phyloP scores from a whole-genome alignment of 768 basidiomycete genomes.

The Podaxis carcinomalis region DNA sequence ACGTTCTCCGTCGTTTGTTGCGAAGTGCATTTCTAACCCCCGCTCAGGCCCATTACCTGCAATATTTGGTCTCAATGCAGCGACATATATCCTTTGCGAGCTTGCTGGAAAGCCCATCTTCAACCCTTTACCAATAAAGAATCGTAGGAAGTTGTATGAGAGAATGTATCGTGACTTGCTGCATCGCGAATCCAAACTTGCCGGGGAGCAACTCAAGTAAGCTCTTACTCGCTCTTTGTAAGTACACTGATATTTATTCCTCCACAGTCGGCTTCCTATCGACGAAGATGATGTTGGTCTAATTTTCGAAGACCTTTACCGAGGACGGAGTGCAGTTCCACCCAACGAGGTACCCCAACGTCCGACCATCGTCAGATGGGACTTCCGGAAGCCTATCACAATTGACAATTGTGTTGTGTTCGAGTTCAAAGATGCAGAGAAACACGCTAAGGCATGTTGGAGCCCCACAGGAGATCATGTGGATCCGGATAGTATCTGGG shows the following conservation, averaged over 20 bases:
- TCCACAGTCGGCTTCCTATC: conserved; percentile 64
- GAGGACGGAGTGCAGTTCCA: conserved; percentile 73
- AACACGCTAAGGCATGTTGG: conserved; percentile 50
- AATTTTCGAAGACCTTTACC: conserved; percentile 84
- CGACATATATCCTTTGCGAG: conserved; percentile 84
- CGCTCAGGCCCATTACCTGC: conserved; percentile 71
- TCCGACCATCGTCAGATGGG: conserved; percentile 82
- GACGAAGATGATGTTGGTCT: conserved; percentile 80
- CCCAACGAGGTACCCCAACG: conserved; percentile 71
- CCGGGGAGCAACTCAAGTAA: conserved; percentile 57
- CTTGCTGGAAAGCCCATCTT: conserved; percentile 79
- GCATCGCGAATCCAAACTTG: conserved; percentile 66
- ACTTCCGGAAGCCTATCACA: conserved; percentile 53
- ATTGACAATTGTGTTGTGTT: conserved; percentile 87
- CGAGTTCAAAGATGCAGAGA: conserved; percentile 69
- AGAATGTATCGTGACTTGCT: conserved; percentile 74
- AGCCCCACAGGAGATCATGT: conserved; percentile 21
- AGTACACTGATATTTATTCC: neutral
- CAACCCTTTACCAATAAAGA: conserved; percentile 84
- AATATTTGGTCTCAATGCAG: conserved; percentile 87
- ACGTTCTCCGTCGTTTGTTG: conserved; percentile 16
- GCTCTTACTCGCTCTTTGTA: conserved; percentile 17
- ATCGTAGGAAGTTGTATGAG: conserved; percentile 80
- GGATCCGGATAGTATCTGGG: conserved; percentile 65
- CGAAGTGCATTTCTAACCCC: neutral